Evolutionary conservation across 2,329 filamentous ascomycete species (phyloP).

Genomic region (Emergomyces orientalis): DNA sequence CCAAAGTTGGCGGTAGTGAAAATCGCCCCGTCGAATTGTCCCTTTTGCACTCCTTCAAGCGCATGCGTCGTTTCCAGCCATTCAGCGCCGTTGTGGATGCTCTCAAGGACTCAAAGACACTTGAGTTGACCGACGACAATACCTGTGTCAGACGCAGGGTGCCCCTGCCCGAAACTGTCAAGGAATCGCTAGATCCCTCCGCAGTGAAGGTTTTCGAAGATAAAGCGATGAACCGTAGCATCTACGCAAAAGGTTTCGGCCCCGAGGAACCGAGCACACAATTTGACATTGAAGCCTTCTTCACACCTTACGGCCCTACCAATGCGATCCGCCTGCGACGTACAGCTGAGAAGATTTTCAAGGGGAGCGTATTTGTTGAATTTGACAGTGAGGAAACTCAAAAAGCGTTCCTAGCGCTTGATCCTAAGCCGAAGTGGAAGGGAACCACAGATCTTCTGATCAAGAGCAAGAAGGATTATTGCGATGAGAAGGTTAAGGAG

Average conservation of each 20-base stretch:
- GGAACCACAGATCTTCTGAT: constrained; percentile 62
- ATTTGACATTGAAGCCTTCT: constrained; percentile 90
- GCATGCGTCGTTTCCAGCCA: constrained; percentile 91
- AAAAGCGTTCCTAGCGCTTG: constrained; percentile 67
- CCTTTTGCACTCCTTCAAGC: constrained; percentile 77
- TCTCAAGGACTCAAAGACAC: constrained; percentile 63
- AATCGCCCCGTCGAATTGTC: constrained; percentile 69
- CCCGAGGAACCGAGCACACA: constrained; percentile 75
- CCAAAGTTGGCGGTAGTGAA: constrained; percentile 62
- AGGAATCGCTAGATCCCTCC: constrained; percentile 46
- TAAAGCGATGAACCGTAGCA: constrained; percentile 60
- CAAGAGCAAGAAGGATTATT: constrained; percentile 83
- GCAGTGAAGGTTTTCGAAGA: constrained; percentile 50
- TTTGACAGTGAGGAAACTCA: constrained; percentile 71
- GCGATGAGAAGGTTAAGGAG: constrained; percentile 62
- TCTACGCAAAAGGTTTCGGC: constrained; percentile 93
- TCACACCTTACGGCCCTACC: constrained; percentile 67
- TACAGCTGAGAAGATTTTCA: constrained; percentile 63
- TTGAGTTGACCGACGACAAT: constrained; percentile 66
- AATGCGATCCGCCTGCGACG: constrained; percentile 83
- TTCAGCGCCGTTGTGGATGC: constrained; percentile 75
- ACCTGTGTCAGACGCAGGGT: constrained; percentile 67
- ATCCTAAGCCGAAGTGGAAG: constrained; percentile 77
- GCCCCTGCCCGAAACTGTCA: constrained; percentile 49
- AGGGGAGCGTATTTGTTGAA: constrained; percentile 93